phyloP scores from a whole-genome alignment of 352 stramenopile genomes.

The Sclerospora graminicola region DNA sequence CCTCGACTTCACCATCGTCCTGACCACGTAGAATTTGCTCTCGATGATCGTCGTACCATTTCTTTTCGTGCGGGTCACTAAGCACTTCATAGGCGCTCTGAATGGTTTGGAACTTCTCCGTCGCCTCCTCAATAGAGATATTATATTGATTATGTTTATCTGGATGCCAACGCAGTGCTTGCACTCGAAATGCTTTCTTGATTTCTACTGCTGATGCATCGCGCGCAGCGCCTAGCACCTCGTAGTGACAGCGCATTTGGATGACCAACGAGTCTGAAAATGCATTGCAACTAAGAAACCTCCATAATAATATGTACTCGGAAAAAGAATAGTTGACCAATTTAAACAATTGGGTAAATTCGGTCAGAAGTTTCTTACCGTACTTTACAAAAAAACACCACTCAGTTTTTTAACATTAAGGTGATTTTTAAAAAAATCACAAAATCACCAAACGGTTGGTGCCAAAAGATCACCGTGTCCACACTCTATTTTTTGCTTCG shows the following conservation, averaged over 20 bases:
- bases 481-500: no score
- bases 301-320: no score
- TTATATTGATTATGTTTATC: slow-evolving; percentile 75
- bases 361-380: no score
- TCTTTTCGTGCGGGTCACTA: slow-evolving; percentile 73
- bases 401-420: no score
- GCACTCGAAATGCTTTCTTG: slow-evolving; percentile 68
- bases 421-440: no score
- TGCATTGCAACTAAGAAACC: no score
- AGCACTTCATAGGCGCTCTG: slow-evolving; percentile 83
- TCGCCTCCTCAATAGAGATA: slow-evolving; percentile 66
- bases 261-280: no score
- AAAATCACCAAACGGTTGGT: no score
- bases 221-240: slow-evolving; percentile 59
- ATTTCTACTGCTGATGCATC: slow-evolving; percentile 44
- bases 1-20: slow-evolving; percentile 21
- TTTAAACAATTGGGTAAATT: no score
- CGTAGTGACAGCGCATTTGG: slow-evolving; percentile 76
- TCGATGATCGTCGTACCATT: slow-evolving; percentile 86
- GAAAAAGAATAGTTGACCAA: no score
- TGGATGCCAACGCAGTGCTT: slow-evolving; percentile 76
- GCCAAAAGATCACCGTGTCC: no score
- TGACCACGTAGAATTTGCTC: slow-evolving; percentile 73
- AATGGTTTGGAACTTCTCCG: slow-evolving; percentile 74
- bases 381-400: no score